Percentiles rank a stretch among this genome's conserved stretches.
phyloP scores from a whole-genome alignment of 2,329 filamentous ascomycete species.

The Epichloe elymi region DNA sequence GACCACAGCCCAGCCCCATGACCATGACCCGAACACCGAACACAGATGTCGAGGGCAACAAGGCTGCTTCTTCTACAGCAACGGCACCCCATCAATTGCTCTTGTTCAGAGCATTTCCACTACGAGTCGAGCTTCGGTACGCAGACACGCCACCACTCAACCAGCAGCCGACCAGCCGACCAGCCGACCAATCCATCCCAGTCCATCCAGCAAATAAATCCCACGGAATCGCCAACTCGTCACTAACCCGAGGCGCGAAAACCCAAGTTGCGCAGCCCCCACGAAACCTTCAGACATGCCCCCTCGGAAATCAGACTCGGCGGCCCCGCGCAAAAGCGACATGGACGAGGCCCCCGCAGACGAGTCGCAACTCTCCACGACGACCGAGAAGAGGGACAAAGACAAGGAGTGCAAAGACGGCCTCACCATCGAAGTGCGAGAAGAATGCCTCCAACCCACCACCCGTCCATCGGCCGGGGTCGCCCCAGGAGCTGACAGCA shows the following conservation, averaged over 20 bases:
- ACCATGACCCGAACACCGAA: background rate
- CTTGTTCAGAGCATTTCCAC: too few species aligned
- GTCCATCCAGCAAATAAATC: too few species aligned
- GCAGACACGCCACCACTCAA: too few species aligned
- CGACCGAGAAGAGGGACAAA: slow-evolving; percentile 16
- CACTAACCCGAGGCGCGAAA: too few species aligned
- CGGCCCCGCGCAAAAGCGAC: slow-evolving; percentile 25
- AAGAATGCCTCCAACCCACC: too few species aligned
- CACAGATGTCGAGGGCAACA: background rate
- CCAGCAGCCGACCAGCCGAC: too few species aligned
- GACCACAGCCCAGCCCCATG: too few species aligned
- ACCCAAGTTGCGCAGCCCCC: background rate
- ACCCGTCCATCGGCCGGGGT: background rate
- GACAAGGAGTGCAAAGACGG: slow-evolving; percentile 23
- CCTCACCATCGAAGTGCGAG: slow-evolving; percentile 39
- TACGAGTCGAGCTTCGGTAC: too few species aligned
- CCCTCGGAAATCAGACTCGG: slow-evolving; percentile 39
- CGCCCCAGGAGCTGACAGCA: too few species aligned
- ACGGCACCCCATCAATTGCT: too few species aligned
- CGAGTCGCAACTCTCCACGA: background rate
- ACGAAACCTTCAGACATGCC: slow-evolving; percentile 29
- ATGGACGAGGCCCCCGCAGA: slow-evolving; percentile 23
- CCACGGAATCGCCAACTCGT: too few species aligned
- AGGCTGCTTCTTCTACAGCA: background rate
- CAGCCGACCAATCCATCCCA: too few species aligned